phyloP scores from a whole-genome alignment of 805 yeast species.

The Kazachstania taianensis region DNA sequence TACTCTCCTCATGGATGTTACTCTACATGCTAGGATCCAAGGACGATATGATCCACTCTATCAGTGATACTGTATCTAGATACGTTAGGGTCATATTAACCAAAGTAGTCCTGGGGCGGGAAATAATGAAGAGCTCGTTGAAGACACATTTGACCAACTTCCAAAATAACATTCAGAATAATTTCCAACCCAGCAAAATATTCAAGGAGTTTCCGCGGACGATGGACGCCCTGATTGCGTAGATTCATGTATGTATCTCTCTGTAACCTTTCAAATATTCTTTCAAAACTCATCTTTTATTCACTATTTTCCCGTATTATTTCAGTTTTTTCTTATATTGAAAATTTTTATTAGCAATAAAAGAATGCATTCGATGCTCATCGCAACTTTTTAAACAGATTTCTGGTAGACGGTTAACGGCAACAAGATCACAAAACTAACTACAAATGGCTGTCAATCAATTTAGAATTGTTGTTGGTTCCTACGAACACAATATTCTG shows the following conservation, averaged over 20 bases:
- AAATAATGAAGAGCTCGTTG: slow-evolving; percentile 36
- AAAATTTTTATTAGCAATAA: background rate
- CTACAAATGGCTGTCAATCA: slow-evolving; percentile 25
- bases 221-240: background rate
- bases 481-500: slow-evolving; percentile 86
- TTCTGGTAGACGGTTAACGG: background rate
- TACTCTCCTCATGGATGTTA: slow-evolving; percentile 41
- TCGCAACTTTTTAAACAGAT: no score
- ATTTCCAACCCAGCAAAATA: slow-evolving; percentile 17
- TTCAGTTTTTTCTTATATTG: background rate
- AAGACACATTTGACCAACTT: slow-evolving; percentile 25
- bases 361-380: background rate
- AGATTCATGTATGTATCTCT: background rate
- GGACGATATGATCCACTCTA: slow-evolving; percentile 23
- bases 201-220: slow-evolving; percentile 6
- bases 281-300: no score
- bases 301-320: no score
- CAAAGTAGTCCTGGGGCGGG: slow-evolving; percentile 42
- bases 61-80: slow-evolving; percentile 29
- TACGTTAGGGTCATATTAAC: slow-evolving; percentile 37
- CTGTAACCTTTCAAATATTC: no score
- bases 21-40: slow-evolving; percentile 30
- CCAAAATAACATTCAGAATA: no score
- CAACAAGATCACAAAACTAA: slow-evolving; percentile 1
- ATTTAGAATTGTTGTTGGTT: slow-evolving; percentile 84